A percentile compares a stretch with the other conserved stretches of the same genome.
Evolutionary conservation across 2,329 filamentous ascomycete genomes (phyloP).

Genomic region (Boeremia lycopersici): DNA sequence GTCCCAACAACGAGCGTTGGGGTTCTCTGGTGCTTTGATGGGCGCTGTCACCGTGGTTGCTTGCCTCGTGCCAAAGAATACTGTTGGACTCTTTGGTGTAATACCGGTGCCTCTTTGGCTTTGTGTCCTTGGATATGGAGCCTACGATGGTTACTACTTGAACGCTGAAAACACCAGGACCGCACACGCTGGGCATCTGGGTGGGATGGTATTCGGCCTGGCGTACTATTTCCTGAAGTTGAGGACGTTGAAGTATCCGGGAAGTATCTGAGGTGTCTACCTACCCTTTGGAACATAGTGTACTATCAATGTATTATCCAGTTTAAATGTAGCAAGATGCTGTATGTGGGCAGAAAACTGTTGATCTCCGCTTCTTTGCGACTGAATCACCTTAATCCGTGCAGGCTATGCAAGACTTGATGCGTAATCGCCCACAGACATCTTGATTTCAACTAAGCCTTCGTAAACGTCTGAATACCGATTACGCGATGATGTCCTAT

Average conservation of each 20-base stretch:
- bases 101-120: slow-evolving; percentile 50
- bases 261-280: slow-evolving; percentile 1
- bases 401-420: too few species aligned
- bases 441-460: too few species aligned
- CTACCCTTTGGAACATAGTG: neutral
- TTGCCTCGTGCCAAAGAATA: slow-evolving; percentile 44
- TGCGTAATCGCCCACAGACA: too few species aligned
- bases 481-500: neutral
- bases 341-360: neutral
- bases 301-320: neutral
- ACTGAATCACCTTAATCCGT: neutral
- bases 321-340: neutral
- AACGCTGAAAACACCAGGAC: slow-evolving; percentile 33
- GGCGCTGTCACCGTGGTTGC: slow-evolving; percentile 49
- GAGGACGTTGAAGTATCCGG: slow-evolving; percentile 3
- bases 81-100: slow-evolving; percentile 46
- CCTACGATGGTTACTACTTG: slow-evolving; percentile 49
- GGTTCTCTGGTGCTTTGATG: slow-evolving; percentile 51
- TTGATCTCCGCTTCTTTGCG: neutral
- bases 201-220: slow-evolving; percentile 50
- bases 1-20: slow-evolving; percentile 22
- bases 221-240: slow-evolving; percentile 33
- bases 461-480: too few species aligned
- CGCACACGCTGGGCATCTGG: slow-evolving; percentile 54
- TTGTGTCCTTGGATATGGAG: slow-evolving; percentile 43